These are phyloP conservation scores for Fusarium sacchari DNA, from an alignment of 2,329 filamentous ascomycete species.

Conservation along the genomic window DNA sequence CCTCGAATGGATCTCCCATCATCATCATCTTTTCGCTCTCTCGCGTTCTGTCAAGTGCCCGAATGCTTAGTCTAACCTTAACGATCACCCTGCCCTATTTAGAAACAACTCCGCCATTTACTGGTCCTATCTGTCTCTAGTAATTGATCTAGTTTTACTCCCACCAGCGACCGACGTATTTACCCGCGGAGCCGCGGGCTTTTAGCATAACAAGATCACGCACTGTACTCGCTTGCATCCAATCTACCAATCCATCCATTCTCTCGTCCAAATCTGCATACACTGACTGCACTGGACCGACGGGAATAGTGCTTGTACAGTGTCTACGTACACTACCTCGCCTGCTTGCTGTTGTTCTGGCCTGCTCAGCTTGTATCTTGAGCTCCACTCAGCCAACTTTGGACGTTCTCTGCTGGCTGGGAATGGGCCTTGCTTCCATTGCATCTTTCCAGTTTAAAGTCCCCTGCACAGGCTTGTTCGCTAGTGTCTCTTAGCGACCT, in stretches of 20 bases:
- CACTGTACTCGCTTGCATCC: constrained; percentile 26
- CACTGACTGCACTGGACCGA: constrained; percentile 13
- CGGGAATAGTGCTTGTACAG: constrained; percentile 15
- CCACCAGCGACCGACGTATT: not conserved
- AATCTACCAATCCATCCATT: not conserved
- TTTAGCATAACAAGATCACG: not conserved
- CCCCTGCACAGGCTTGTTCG: constrained; percentile 13
- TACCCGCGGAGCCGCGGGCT: not conserved
- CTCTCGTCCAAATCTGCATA: not conserved
- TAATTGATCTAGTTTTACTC: not conserved
- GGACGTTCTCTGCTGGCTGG: constrained; percentile 6
- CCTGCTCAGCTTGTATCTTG: not conserved
- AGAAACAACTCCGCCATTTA: constrained; percentile 12
- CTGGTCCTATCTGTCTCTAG: not conserved
- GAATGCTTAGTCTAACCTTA: constrained; percentile 13
- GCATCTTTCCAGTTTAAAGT: not conserved
- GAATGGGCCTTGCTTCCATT: constrained; percentile 5
- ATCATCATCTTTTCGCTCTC: constrained; percentile 13
- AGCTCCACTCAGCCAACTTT: constrained; percentile 11
- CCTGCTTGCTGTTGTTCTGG: not conserved
- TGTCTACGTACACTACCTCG: not conserved
- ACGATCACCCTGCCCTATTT: not conserved
- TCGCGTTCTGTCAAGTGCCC: constrained; percentile 11
- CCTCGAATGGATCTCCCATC: constrained; percentile 11
- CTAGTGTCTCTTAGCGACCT: constrained; percentile 23